Conservation (phyloP, 345 rosid species). For the Acer yangbiense region DNA sequence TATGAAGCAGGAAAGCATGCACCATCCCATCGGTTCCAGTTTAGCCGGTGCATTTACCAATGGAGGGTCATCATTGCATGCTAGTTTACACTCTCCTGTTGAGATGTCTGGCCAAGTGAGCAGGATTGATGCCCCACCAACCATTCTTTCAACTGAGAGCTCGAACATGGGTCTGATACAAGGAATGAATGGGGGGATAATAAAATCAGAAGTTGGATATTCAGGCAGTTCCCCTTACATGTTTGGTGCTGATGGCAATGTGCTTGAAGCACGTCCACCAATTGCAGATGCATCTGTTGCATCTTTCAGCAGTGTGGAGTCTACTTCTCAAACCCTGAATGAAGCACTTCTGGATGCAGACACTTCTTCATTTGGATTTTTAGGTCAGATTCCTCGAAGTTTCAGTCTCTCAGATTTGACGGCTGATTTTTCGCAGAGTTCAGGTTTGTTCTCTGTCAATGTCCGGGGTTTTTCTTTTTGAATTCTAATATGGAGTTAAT, state of each 20-base stretch:
- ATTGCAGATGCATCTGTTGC: constrained; percentile 70
- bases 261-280: constrained; percentile 63
- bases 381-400: constrained; percentile 78
- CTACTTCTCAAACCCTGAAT: constrained; percentile 68
- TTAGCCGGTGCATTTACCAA: constrained; percentile 63
- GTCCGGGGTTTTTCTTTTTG: neutral
- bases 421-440: constrained; percentile 84
- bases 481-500: neutral
- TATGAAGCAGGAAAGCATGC: constrained; percentile 65
- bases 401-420: constrained; percentile 96
- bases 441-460: constrained; percentile 54
- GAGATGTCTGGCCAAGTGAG: constrained; percentile 68
- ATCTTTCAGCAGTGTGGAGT: constrained; percentile 72
- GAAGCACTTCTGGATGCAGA: constrained; percentile 78
- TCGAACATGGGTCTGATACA: constrained; percentile 72
- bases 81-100: constrained; percentile 60
- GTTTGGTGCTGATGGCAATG: constrained; percentile 71
- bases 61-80: constrained; percentile 63
- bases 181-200: constrained; percentile 81
- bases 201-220: constrained; percentile 79
- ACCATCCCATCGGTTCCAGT: constrained; percentile 49
- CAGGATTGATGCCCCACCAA: constrained; percentile 61
- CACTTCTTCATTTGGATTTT: constrained; percentile 67
- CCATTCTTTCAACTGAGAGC: constrained; percentile 67
- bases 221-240: constrained; percentile 61